Conservation (phyloP, 1,284 basidiomycete species). For the Trametes versicolor region DNA sequence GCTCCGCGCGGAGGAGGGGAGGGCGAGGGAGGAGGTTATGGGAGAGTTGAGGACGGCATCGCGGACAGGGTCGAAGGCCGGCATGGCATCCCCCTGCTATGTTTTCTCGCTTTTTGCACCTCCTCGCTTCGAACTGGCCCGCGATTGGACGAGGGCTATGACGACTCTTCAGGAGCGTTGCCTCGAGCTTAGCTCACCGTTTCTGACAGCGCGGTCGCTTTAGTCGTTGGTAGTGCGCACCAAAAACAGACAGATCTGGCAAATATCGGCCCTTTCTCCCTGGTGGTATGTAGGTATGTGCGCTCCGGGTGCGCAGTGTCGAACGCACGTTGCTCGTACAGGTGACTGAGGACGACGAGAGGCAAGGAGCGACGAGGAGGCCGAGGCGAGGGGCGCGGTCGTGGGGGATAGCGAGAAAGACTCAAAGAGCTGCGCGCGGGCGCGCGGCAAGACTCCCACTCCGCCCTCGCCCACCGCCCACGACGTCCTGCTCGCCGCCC, state of each 20-base stretch:
- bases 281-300: neutral
- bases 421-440: conserved; percentile 7
- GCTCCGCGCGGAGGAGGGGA: conserved; percentile 38
- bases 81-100: conserved; percentile 54
- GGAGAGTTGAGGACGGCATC: conserved; percentile 82
- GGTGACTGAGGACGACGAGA: too few relatives aligned
- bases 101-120: conserved; percentile 10
- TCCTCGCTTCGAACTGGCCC: conserved; percentile 24
- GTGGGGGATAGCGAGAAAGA: conserved; percentile 24
- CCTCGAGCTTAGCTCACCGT: conserved; percentile 28
- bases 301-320: too few relatives aligned
- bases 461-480: neutral
- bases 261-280: neutral
- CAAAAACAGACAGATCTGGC: conserved; percentile 4
- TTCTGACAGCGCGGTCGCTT: conserved; percentile 32
- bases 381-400: neutral
- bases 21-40: conserved; percentile 44
- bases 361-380: too few relatives aligned
- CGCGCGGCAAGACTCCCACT: conserved; percentile 1
- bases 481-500: conserved; percentile 1
- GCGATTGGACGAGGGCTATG: conserved; percentile 14
- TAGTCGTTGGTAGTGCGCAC: conserved; percentile 33
- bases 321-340: too few relatives aligned
- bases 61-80: conserved; percentile 84
- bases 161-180: conserved; percentile 17